Base-by-base conservation (phyloP, 208 protist species). In the Trichomonas tenax region DNA sequence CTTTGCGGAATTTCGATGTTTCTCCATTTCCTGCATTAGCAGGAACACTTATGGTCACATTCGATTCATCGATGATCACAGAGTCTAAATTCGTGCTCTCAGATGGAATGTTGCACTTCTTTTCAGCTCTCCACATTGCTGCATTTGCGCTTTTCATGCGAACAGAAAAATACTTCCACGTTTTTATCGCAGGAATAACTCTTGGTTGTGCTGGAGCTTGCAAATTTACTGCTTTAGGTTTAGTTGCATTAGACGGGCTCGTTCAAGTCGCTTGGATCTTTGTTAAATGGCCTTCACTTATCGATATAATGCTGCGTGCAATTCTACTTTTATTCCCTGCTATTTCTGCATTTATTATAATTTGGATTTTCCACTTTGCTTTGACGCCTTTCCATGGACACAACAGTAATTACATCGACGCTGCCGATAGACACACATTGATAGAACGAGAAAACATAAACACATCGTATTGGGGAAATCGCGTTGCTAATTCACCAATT, bases 401-500 rank as follows among this genome's bases (percentile, higher is more conserved):
- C 36, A 41, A 93, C 36, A 26, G 26, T 17, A 34, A 93, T 26
- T 93, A 93, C 44, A 93, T 93, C 0, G 44, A 93, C 6, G 10
- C 0, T 38, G 26, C 0, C 4, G 86, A 93, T 58, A 34, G 15
- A 34, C 40, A 93, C 26, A 93, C 86, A 14, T 10, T 93, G 1
- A n/a, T 51, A 0, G 86, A 93, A 6, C 40, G 1, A 38, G 17
- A 48, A 8, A 93, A 93, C 8, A 48, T 58, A 21, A 93, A 93
- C 36, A 93, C 86, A 26, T 93, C 40, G 6, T 93, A 93, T 51
- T 93, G 86, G 86, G 86, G 86, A 51, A 93, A 93, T 51, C 86
- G 86, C 2, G 26, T 93, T 93, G 14, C 44, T 21, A 26, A 51
- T 21, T 93, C 86, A 26, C 44, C 86, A 34, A 11, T 51, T 15